phyloP scores from a whole-genome alignment of 1,284 basidiomycete genomes.

The Marasmius fiardii region DNA sequence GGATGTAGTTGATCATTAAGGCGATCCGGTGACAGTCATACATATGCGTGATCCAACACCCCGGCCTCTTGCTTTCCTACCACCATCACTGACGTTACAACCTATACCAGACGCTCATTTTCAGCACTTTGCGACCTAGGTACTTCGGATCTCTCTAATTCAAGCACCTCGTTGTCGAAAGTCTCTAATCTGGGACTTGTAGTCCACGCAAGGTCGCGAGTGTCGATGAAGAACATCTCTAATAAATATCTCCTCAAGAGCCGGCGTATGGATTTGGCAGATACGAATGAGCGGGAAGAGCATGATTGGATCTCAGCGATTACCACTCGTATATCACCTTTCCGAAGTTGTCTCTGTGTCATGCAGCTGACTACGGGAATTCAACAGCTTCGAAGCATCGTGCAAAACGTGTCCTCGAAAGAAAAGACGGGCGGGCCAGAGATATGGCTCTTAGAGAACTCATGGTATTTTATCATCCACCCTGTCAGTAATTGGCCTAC shows the following conservation, averaged over 20 bases:
- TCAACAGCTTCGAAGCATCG: background rate
- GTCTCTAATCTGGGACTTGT: background rate
- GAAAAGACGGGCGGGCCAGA: background rate
- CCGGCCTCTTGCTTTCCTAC: background rate
- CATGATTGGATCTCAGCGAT: slow-evolving; percentile 1
- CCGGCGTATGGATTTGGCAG: background rate
- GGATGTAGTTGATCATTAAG: slow-evolving; percentile 80
- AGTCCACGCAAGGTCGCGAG: background rate
- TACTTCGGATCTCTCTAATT: too few species aligned
- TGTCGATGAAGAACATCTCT: background rate
- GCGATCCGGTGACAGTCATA: background rate
- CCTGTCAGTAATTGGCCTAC: background rate
- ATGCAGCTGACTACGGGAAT: background rate
- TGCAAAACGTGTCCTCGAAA: background rate
- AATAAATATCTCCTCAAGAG: background rate
- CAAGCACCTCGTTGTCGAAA: too few species aligned
- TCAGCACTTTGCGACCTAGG: too few species aligned
- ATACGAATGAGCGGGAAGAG: background rate
- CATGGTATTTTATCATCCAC: background rate
- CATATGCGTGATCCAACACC: background rate
- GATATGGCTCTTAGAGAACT: background rate
- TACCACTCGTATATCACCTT: background rate
- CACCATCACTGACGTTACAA: slow-evolving; percentile 1
- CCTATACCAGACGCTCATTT: too few species aligned
- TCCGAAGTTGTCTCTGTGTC: too few species aligned